phyloP scores from a whole-genome alignment of 2,329 filamentous ascomycete species.

The Ascochyta viciae-villosae region DNA sequence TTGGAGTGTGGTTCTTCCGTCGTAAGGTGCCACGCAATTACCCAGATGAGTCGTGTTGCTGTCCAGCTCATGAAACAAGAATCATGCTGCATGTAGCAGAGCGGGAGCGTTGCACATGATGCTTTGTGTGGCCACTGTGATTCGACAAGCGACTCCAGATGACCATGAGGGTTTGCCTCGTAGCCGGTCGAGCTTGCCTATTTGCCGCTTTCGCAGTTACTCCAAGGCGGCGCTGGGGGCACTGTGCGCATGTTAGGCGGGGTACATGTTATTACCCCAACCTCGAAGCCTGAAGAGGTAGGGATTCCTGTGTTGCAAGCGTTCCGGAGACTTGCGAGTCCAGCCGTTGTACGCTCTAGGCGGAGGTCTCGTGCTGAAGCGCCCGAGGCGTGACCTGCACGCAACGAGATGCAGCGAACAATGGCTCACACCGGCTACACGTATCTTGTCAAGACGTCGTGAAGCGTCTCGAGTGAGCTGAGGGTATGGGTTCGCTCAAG shows the following conservation, averaged over 20 bases:
- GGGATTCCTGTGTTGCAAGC: slow-evolving; percentile 29
- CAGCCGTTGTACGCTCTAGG: slow-evolving; percentile 17
- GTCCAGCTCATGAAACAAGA: slow-evolving; percentile 51
- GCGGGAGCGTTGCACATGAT: slow-evolving; percentile 46
- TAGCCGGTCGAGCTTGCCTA: slow-evolving; percentile 40
- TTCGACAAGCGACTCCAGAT: slow-evolving; percentile 43
- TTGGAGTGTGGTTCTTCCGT: slow-evolving; percentile 17
- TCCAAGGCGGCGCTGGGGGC: slow-evolving; percentile 23
- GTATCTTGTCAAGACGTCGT: slow-evolving; percentile 16
- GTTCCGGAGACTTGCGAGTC: slow-evolving; percentile 10
- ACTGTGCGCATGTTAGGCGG: slow-evolving; percentile 24
- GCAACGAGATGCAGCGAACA: slow-evolving; percentile 38
- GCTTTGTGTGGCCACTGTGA: slow-evolving; percentile 38
- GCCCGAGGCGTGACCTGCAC: slow-evolving; percentile 26
- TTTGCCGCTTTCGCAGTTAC: slow-evolving; percentile 15
- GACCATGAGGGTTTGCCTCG: slow-evolving; percentile 44
- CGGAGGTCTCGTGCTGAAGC: slow-evolving; percentile 30
- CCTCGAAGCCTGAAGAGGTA: slow-evolving; percentile 25
- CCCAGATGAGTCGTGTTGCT: slow-evolving; percentile 31
- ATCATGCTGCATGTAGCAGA: slow-evolving; percentile 42
- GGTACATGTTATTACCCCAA: slow-evolving; percentile 28
- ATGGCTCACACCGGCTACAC: slow-evolving; percentile 24
- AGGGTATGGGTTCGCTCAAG: slow-evolving; percentile 9
- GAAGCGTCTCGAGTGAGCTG: slow-evolving; percentile 5
- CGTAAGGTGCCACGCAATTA: slow-evolving; percentile 30